phyloP scores from a whole-genome alignment of 345 rosid genomes.

The Heritiera littoralis region DNA sequence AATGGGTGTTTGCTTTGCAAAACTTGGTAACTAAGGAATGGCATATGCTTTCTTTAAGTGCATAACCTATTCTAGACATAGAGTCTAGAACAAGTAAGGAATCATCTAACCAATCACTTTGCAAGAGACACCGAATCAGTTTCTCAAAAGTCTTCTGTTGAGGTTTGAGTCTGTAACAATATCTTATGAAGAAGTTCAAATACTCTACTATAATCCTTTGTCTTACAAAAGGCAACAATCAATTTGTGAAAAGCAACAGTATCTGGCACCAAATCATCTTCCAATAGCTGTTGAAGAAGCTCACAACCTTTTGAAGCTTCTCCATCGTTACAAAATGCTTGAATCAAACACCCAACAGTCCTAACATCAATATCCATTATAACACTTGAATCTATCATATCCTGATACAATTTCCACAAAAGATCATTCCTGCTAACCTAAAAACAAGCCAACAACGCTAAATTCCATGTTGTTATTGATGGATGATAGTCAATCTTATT shows the following conservation, averaged over 20 bases:
- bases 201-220: no score
- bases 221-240: neutral
- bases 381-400: no score
- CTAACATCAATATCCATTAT: no score
- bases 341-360: no score
- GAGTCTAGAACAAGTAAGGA: slow-evolving; percentile 33
- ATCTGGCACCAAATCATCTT: no score
- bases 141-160: no score
- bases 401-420: no score
- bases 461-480: slow-evolving; percentile 48
- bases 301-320: slow-evolving; percentile 7
- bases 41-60: slow-evolving; percentile 20
- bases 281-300: no score
- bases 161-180: no score
- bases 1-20: slow-evolving; percentile 21
- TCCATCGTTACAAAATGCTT: slow-evolving; percentile 22
- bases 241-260: neutral
- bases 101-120: slow-evolving; percentile 29
- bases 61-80: slow-evolving; percentile 35
- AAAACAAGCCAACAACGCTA: slow-evolving; percentile 46
- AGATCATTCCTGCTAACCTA: slow-evolving; percentile 31
- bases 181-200: no score
- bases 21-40: slow-evolving; percentile 33
- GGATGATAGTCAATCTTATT: slow-evolving; percentile 35
- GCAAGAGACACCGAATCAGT: no score